Evolutionary conservation across 306 rosid genomes (phyloP).

Genomic region (Canavalia gladiata): DNA sequence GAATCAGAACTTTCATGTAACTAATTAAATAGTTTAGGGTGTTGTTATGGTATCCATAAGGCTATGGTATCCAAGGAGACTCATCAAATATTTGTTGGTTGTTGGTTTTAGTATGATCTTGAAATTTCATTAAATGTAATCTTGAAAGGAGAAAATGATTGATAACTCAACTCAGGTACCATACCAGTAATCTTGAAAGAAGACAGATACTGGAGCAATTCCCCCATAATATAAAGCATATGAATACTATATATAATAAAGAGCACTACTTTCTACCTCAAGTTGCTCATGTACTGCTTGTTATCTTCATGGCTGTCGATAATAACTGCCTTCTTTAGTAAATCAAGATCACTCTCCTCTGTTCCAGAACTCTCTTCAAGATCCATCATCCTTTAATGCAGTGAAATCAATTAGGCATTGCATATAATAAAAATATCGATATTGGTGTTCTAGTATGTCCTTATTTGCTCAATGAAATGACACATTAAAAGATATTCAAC

Average conservation of each 20-base stretch:
- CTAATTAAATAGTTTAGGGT: not conserved
- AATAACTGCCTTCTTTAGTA: constrained; percentile 60
- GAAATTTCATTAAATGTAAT: no score
- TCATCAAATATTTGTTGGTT: not conserved
- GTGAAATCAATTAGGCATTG: constrained; percentile 42
- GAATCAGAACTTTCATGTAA: not conserved
- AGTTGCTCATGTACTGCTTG: constrained; percentile 34
- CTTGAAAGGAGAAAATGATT: no score
- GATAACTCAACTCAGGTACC: not conserved
- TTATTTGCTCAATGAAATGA: constrained; percentile 22
- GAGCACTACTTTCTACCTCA: constrained; percentile 55
- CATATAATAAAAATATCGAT: constrained; percentile 23
- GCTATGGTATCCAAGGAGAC: not conserved
- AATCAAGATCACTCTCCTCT: constrained; percentile 68
- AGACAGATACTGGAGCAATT: not conserved
- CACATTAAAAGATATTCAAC: constrained; percentile 17
- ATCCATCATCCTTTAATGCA: constrained; percentile 66
- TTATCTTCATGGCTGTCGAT: constrained; percentile 53
- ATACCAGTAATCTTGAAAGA: not conserved
- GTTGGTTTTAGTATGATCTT: not conserved
- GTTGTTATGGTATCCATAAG: not conserved
- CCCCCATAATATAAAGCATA: not conserved
- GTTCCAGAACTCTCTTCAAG: constrained; percentile 81
- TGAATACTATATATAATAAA: constrained; percentile 19
- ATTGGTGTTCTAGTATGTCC: constrained; percentile 5